Conservation (phyloP, 2,329 filamentous ascomycete species). For the Emydomyces testavorans region DNA sequence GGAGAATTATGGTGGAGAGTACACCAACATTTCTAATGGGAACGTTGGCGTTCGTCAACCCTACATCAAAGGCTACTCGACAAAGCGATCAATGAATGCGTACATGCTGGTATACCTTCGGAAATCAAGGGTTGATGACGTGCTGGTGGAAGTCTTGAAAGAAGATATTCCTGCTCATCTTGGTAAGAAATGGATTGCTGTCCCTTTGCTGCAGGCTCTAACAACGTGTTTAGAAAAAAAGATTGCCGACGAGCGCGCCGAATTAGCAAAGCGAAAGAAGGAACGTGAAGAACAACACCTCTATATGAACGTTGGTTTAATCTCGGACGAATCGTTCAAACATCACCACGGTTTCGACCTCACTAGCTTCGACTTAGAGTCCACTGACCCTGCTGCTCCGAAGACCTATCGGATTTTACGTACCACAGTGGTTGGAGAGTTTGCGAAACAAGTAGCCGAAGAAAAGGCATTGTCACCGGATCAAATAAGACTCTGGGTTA, state of each 20-base stretch:
- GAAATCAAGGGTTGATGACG: constrained; percentile 69
- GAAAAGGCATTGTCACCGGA: constrained; percentile 58
- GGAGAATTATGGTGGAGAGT: constrained; percentile 93
- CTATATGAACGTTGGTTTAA: constrained; percentile 73
- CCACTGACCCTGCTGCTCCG: constrained; percentile 57
- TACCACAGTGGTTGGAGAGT: constrained; percentile 63
- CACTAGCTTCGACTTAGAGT: constrained; percentile 52
- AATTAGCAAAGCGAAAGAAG: constrained; percentile 64
- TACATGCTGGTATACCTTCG: constrained; percentile 99
- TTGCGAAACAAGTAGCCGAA: constrained; percentile 57
- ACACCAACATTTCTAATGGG: constrained; percentile 47
- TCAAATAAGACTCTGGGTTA: constrained; percentile 76
- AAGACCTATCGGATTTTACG: constrained; percentile 61
- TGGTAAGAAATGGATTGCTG: constrained; percentile 39
- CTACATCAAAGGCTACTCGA: constrained; percentile 52
- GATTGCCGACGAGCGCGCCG: constrained; percentile 69
- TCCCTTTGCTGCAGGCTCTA: constrained; percentile 16
- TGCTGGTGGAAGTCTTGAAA: constrained; percentile 64
- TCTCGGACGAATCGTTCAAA: constrained; percentile 71
- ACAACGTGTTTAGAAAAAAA: constrained; percentile 46
- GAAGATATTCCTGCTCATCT: constrained; percentile 74
- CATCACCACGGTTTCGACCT: constrained; percentile 77
- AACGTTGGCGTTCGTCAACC: constrained; percentile 49
- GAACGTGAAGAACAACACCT: constrained; percentile 91
- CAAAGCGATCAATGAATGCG: constrained; percentile 67